Conservation (phyloP, 768 basidiomycete species). For the Termitomyces sp. region DNA sequence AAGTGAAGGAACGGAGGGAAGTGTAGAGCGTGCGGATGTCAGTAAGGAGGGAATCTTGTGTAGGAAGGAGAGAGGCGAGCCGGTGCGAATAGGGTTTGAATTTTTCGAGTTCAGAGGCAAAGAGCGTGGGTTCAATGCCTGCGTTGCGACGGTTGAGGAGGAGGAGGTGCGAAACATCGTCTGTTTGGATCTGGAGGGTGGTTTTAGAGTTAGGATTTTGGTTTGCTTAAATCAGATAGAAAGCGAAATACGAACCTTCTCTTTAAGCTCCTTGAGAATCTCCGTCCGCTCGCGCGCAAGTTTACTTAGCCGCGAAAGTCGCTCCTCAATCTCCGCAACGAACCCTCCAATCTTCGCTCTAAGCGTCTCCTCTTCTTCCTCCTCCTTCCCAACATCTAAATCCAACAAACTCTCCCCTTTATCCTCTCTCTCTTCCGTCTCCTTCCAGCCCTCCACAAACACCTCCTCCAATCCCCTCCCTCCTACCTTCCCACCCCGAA, state of each 20-base stretch:
- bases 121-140: conserved; percentile 81
- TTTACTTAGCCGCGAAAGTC: conserved; percentile 73
- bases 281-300: conserved; percentile 83
- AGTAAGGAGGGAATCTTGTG: conserved; percentile 69
- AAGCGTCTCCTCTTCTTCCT: conserved; percentile 64
- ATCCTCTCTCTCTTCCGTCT: conserved; percentile 30
- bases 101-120: conserved; percentile 93
- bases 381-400: conserved; percentile 66
- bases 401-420: conserved; percentile 50
- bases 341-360: conserved; percentile 61
- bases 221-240: background rate
- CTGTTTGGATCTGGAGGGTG: conserved; percentile 75
- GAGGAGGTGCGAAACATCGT: conserved; percentile 94
- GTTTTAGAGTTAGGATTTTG: background rate
- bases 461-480: conserved; percentile 55
- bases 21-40: conserved; percentile 79
- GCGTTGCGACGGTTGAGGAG: conserved; percentile 86
- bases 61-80: conserved; percentile 70
- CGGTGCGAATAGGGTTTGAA: conserved; percentile 90
- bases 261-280: conserved; percentile 91
- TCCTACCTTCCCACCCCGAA: no score
- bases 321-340: conserved; percentile 76
- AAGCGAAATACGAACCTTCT: conserved; percentile 58
- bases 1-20: conserved; percentile 65
- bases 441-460: conserved; percentile 33